Evolutionary conservation across 495 filamentous ascomycete species (phyloP), one percentile per base, ranked within the genome.

Genomic region (Geopyxis carbonaria): DNA sequence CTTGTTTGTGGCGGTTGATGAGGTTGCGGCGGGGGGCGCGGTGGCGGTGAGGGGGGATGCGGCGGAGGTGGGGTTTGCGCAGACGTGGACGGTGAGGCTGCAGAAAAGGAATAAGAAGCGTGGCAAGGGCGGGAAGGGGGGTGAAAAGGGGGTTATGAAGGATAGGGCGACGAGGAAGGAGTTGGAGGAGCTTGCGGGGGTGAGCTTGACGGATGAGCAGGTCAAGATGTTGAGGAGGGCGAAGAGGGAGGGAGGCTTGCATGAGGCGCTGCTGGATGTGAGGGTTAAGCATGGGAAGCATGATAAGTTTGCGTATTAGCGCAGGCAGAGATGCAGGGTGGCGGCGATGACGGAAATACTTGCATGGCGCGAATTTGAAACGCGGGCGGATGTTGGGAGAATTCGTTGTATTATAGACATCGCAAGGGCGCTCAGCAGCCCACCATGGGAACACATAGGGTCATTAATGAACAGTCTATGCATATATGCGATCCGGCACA

Each of bases 241-340:
- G 18, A 68, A 84, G 57, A 64, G 72, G 57, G 82, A 93, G 55
- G 82, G 89, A 1, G 72, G 87, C 58, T 97, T 85, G 55, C 78
- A 95, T 61, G 91, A 97, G 60, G 70, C 69, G 38, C 57, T 94
- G 45, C 59, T 97, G 40, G 76, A 93, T 66, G 66, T 95, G 21
- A 85, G 82, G 58, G 81, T 93, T 8, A 93, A 89, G 60, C 40
- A 45, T 44, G 79, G 74, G 40, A 94, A 93, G 62, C 89, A 97
- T 64, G 89, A 97, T 62, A 97, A 97, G 58, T 97, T 71, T 65
- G 75, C 75, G 45, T 73, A 56, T 38, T 56, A 31, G n/a, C n/a
- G n/a, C n/a, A n/a, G n/a, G n/a, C n/a, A n/a, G n/a, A n/a, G n/a
- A n/a, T n/a, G n/a, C n/a, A n/a, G n/a, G n/a, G n/a, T n/a, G n/a